These are phyloP conservation scores for Trypanosoma melophagium DNA, from an alignment of 208 protist genomes.

Conservation along the genomic window DNA sequence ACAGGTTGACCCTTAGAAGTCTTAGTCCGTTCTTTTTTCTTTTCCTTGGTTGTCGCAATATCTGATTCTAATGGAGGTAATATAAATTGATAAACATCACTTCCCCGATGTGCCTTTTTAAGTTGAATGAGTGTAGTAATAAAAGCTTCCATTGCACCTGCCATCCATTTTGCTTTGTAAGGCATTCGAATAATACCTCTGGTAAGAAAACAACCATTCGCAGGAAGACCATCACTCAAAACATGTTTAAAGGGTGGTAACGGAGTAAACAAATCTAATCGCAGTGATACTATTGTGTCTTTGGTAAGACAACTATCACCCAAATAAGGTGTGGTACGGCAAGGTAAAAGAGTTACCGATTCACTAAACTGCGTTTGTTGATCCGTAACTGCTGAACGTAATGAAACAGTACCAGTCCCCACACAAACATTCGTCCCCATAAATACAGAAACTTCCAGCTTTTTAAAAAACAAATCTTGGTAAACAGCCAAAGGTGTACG, in stretches of 20 bases:
- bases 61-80: constrained; percentile 21
- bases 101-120: constrained; percentile 12
- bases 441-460: constrained; percentile 24
- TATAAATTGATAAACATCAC: constrained; percentile 27
- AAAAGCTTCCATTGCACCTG: constrained; percentile 41
- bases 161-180: constrained; percentile 56
- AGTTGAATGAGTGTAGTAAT: constrained; percentile 33
- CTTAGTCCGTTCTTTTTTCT: constrained; percentile 23
- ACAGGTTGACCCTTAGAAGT: constrained; percentile 18
- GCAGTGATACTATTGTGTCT: constrained; percentile 44
- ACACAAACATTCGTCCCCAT: constrained; percentile 25
- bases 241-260: constrained; percentile 64
- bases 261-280: constrained; percentile 64
- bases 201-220: constrained; percentile 49
- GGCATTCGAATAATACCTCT: constrained; percentile 69
- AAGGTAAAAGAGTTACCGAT: constrained; percentile 38
- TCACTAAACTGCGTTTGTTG: constrained; percentile 45
- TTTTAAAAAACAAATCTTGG: constrained; percentile 24
- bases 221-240: constrained; percentile 32
- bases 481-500: constrained; percentile 28
- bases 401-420: constrained; percentile 48
- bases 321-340: constrained; percentile 20
- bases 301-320: constrained; percentile 49
- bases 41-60: constrained; percentile 23
- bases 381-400: constrained; percentile 53